Conservation (phyloP, 495 filamentous ascomycete species). For the Pyronema domesticum region DNA sequence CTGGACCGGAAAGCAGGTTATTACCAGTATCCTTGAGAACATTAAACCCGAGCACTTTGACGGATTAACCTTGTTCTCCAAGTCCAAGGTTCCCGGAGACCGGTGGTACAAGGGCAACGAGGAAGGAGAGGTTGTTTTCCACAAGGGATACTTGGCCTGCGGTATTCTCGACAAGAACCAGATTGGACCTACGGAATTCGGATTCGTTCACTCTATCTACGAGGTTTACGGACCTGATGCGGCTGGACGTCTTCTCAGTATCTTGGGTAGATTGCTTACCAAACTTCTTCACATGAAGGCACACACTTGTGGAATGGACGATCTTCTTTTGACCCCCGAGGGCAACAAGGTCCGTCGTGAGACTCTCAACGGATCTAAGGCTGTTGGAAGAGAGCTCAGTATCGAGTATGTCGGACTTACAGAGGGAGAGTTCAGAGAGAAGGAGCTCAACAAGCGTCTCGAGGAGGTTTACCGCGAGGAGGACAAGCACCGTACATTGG, state of each 20-base stretch:
- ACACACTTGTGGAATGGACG: conserved; percentile 94
- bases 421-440: conserved; percentile 41
- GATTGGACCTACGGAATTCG: conserved; percentile 70
- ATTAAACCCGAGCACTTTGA: conserved; percentile 57
- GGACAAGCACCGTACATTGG: conserved; percentile 69
- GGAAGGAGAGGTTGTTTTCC: conserved; percentile 66
- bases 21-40: conserved; percentile 85
- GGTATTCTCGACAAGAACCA: conserved; percentile 96
- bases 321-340: conserved; percentile 66
- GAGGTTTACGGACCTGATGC: conserved; percentile 78
- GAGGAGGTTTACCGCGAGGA: conserved; percentile 86
- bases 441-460: conserved; percentile 54
- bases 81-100: conserved; percentile 55
- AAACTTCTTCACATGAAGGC: conserved; percentile 81
- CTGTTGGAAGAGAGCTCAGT: conserved; percentile 68
- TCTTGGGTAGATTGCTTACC: conserved; percentile 76
- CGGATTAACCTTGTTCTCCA: conserved; percentile 62
- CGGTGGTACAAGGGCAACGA: conserved; percentile 45
- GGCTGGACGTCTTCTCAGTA: conserved; percentile 71
- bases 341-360: conserved; percentile 57
- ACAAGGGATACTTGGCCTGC: conserved; percentile 67
- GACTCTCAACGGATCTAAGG: conserved; percentile 46
- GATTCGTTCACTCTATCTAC: conserved; percentile 79
- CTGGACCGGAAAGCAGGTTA: conserved; percentile 98
- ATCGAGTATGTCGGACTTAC: conserved; percentile 77